These are phyloP conservation scores for Nakazawaea ishiwadae DNA, from an alignment of 805 yeast genomes.

Conservation along the genomic window DNA sequence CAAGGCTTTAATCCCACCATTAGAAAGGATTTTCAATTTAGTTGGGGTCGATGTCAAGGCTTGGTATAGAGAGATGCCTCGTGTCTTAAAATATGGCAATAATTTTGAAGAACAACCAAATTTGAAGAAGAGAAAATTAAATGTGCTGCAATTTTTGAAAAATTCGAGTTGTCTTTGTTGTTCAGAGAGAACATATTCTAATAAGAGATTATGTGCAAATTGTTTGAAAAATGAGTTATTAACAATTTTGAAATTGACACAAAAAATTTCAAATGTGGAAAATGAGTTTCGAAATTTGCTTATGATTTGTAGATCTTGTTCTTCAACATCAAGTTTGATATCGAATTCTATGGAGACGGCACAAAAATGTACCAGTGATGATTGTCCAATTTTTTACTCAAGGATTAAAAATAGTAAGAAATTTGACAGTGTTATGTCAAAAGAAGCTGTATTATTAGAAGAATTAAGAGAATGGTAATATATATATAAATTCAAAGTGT, in stretches of 20 bases:
- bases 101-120: not conserved
- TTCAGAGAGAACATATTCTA: constrained; percentile 13
- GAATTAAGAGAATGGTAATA: constrained; percentile 18
- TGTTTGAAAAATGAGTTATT: constrained; percentile 32
- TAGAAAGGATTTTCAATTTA: constrained; percentile 76
- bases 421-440: constrained; percentile 12
- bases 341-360: constrained; percentile 25
- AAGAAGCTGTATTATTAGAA: constrained; percentile 16
- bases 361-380: constrained; percentile 50
- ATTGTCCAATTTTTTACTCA: constrained; percentile 59
- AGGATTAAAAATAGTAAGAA: constrained; percentile 37
- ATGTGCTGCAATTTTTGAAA: constrained; percentile 18
- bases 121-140: constrained; percentile 10
- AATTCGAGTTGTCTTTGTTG: constrained; percentile 26
- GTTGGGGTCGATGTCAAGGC: constrained; percentile 73
- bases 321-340: constrained; percentile 18
- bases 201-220: constrained; percentile 25
- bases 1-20: constrained; percentile 82
- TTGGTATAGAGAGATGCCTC: constrained; percentile 77
- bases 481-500: constrained; percentile 5
- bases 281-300: constrained; percentile 23
- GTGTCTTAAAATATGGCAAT: constrained; percentile 13
- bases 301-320: constrained; percentile 33
- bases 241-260: constrained; percentile 28
- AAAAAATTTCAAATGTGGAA: constrained; percentile 23